phyloP scores from a whole-genome alignment of 1,139 yeast genomes.

The Suhomyces panamericanus region DNA sequence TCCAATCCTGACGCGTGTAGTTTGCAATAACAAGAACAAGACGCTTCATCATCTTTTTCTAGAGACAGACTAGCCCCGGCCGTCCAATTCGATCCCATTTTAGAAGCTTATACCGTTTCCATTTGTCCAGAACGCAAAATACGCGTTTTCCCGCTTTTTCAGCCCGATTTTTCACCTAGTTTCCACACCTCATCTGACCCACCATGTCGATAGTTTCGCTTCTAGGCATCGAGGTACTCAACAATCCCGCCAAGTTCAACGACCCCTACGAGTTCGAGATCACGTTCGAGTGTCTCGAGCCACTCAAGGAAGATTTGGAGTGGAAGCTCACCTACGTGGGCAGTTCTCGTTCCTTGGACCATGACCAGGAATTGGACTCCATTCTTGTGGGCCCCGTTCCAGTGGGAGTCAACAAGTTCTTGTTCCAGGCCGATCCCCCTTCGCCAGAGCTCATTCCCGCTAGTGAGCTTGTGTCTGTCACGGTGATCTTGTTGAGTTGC shows the following conservation, averaged over 20 bases:
- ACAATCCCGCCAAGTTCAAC: slow-evolving; percentile 91
- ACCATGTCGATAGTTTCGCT: slow-evolving; percentile 87
- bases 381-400: slow-evolving; percentile 97
- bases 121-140: not conserved
- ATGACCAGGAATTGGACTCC: slow-evolving; percentile 95
- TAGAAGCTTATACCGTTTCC: too few relatives aligned
- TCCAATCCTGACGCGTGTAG: not conserved
- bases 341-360: slow-evolving; percentile 86
- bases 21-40: too few relatives aligned
- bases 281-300: slow-evolving; percentile 94
- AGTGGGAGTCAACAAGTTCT: slow-evolving; percentile 90
- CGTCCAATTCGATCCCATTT: too few relatives aligned
- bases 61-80: too few relatives aligned
- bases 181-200: not conserved
- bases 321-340: slow-evolving; percentile 98
- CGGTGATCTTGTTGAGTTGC: slow-evolving; percentile 89
- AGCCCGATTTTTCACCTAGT: not conserved
- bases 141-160: not conserved
- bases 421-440: slow-evolving; percentile 95
- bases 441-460: slow-evolving; percentile 95
- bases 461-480: slow-evolving; percentile 89
- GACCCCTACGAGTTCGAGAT: slow-evolving; percentile 96
- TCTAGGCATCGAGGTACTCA: slow-evolving; percentile 86
- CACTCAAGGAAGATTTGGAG: slow-evolving; percentile 88
- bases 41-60: too few relatives aligned